phyloP scores from a whole-genome alignment of 164 flowering plant species.

The Stephania cephalantha region DNA sequence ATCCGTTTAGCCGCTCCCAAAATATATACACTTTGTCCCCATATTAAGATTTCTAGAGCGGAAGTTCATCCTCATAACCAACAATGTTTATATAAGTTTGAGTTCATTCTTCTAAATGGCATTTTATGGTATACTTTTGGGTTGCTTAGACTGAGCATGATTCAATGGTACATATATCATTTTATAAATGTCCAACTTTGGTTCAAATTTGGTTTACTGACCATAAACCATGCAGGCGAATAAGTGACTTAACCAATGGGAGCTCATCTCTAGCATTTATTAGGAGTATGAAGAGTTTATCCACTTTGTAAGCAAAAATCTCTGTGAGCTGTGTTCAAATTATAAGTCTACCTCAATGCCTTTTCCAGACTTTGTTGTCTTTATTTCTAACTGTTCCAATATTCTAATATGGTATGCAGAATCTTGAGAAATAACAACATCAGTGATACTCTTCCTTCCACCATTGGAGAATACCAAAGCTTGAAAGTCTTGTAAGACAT shows the following conservation, averaged over 20 bases:
- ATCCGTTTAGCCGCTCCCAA: too few species aligned
- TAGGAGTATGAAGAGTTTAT: constrained; percentile 44
- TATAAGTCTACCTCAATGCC: neutral
- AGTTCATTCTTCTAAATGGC: too few species aligned
- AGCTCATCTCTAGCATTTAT: constrained; percentile 56
- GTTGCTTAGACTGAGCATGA: too few species aligned
- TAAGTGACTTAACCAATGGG: constrained; percentile 58
- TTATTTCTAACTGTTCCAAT: neutral
- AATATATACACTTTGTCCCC: neutral
- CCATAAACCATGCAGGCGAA: constrained; percentile 36
- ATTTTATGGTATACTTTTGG: too few species aligned
- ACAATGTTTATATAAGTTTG: too few species aligned
- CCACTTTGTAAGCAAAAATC: constrained; percentile 33
- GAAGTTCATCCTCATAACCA: neutral
- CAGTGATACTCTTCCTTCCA: constrained; percentile 51
- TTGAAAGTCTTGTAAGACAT: constrained; percentile 54
- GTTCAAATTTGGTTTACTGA: neutral
- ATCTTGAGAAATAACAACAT: constrained; percentile 55
- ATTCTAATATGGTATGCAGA: constrained; percentile 25
- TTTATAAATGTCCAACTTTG: neutral
- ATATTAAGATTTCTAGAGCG: neutral
- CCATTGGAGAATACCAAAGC: constrained; percentile 37
- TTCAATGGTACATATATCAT: neutral
- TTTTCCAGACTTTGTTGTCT: neutral
- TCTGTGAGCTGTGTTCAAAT: neutral